These are phyloP conservation scores for Graphiopsis chlorocephala DNA, from an alignment of 2,329 filamentous ascomycete species.

Conservation along the genomic window DNA sequence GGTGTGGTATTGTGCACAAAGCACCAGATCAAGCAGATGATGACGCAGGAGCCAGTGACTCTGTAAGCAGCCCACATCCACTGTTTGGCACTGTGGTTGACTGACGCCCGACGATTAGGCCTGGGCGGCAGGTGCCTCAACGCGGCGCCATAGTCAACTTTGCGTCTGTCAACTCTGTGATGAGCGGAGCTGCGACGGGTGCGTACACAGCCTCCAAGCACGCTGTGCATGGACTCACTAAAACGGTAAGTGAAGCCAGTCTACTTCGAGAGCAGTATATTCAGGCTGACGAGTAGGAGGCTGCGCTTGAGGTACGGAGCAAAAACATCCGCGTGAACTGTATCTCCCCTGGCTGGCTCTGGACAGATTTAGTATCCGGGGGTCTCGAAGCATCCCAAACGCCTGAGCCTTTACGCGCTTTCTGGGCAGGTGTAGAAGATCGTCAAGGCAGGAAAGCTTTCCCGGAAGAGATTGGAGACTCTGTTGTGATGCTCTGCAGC, in stretches of 20 bases:
- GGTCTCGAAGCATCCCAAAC: neutral
- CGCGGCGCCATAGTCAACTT: constrained; percentile 41
- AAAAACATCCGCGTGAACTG: constrained; percentile 37
- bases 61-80: neutral
- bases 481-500: constrained; percentile 28
- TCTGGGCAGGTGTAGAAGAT: constrained; percentile 19
- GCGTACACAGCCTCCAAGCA: constrained; percentile 43
- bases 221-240: constrained; percentile 42
- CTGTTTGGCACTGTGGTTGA: neutral
- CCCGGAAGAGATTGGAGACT: constrained; percentile 28
- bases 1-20: neutral
- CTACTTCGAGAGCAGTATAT: constrained; percentile 14
- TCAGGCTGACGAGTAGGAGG: neutral
- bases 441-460: constrained; percentile 25
- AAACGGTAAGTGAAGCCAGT: constrained; percentile 22
- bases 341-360: constrained; percentile 33
- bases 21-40: neutral
- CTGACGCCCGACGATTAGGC: neutral
- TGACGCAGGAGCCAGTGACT: neutral
- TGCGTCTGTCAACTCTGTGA: constrained; percentile 38
- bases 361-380: constrained; percentile 21
- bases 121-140: constrained; percentile 22
- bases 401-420: neutral
- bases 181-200: constrained; percentile 34
- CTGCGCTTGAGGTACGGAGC: constrained; percentile 22